A percentile compares a stretch with the other conserved stretches of the same genome.
These are phyloP conservation scores for Multifurca ochricompacta DNA, from an alignment of 768 basidiomycete genomes.

Conservation along the genomic window DNA sequence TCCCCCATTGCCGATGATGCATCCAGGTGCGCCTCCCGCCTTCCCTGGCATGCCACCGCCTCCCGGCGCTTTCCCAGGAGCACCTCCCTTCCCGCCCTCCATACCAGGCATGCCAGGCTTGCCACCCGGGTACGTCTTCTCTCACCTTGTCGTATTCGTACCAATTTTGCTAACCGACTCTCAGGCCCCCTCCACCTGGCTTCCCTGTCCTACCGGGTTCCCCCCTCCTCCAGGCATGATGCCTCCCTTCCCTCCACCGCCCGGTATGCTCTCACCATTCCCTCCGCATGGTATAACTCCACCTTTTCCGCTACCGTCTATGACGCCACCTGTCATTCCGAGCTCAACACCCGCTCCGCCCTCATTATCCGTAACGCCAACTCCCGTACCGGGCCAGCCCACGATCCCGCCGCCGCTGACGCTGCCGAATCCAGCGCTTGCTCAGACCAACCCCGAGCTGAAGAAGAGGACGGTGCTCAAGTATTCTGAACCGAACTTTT, in stretches of 20 bases:
- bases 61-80: slow-evolving; percentile 33
- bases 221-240: slow-evolving; percentile 27
- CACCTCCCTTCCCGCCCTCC: slow-evolving; percentile 30
- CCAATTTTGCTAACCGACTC: slow-evolving; percentile 30
- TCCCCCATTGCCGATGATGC: slow-evolving; percentile 32
- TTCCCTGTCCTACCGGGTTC: slow-evolving; percentile 28
- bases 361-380: slow-evolving; percentile 24
- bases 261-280: slow-evolving; percentile 19
- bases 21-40: slow-evolving; percentile 36
- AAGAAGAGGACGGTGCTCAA: slow-evolving; percentile 73
- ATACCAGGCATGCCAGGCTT: slow-evolving; percentile 29
- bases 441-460: slow-evolving; percentile 63
- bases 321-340: slow-evolving; percentile 26
- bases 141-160: slow-evolving; percentile 28
- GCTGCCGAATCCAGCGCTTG: slow-evolving; percentile 49
- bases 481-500: slow-evolving; percentile 70
- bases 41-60: slow-evolving; percentile 39
- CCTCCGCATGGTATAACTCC: slow-evolving; percentile 26
- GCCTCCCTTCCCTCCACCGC: slow-evolving; percentile 23
- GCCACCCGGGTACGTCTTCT: slow-evolving; percentile 33
- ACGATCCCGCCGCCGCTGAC: slow-evolving; percentile 26
- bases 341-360: slow-evolving; percentile 24
- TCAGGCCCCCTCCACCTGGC: slow-evolving; percentile 27
- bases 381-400: slow-evolving; percentile 18
- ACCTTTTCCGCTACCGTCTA: slow-evolving; percentile 25